Evolutionary conservation across 2,329 filamentous ascomycete genomes (phyloP), one percentile per base, ranked within the genome.

Genomic region (Coniosporium tulheliwenetii): DNA sequence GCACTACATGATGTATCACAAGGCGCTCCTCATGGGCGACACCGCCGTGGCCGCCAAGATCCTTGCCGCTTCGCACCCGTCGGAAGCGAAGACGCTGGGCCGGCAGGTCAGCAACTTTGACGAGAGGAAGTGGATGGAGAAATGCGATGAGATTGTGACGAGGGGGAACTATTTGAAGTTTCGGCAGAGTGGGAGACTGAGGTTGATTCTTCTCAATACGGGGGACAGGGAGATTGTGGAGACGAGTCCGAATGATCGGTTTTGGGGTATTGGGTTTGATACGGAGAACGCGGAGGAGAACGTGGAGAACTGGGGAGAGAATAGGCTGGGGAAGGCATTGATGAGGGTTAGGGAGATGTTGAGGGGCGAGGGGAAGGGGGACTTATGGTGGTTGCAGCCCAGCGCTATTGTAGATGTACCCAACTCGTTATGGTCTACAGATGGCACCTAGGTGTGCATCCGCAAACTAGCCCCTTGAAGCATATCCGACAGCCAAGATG

Each of bases 1-100:
- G 41, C 50, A 50, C 36, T 56, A 52, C 43, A 60, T 60, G 52
- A 60, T 60, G 57, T 55, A 56, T 37, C 52, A 50, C 36, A 60
- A 61, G 47, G 55, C 54, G 8, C 44, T 58, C 5, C 45, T 57
- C 26, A 57, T 60, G 43, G 48, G 49, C 3, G 49, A 55, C 33
- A 44, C 47, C 13, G 41, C 49, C 29, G 48, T 50, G n/a, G 56
- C 54, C 5, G 38, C 47, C 1, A 41, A 48, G 39, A 57, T 56
- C 13, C 44, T 56, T 32, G 42, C 47, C 5, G 43, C 42, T 10
- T 43, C 49, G 8, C 46, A 47, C 7, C 47, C 52, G 7, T 46
- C 45, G 3, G 50, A 56, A 30, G 46, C 52, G 16, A 52, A 55
- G 37, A 42, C 39, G 13, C 45, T 60, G 10, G 57, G 57, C 12